Conservation (phyloP, 2,329 filamentous ascomycete species). For the Stagonosporopsis cucurbitacearum region DNA sequence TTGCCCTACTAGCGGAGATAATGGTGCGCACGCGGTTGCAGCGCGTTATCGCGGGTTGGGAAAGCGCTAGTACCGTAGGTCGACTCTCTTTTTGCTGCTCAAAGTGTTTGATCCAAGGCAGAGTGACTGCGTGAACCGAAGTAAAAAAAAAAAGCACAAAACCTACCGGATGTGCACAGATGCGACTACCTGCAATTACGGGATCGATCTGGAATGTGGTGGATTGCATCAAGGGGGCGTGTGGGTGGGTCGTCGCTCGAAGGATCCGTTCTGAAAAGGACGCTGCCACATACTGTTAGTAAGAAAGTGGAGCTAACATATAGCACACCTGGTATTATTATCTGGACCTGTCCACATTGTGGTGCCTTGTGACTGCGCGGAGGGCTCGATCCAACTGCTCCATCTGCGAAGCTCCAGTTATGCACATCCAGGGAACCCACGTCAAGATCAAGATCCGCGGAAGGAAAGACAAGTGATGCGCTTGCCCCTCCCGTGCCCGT, state of each 20-base stretch:
- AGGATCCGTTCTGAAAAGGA: constrained; percentile 10
- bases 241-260: constrained; percentile 3
- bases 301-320: constrained; percentile 13
- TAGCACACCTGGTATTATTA: constrained; percentile 8
- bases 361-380: background rate
- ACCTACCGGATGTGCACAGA: background rate
- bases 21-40: constrained; percentile 8
- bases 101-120: background rate
- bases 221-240: background rate
- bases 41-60: constrained; percentile 15
- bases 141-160: background rate
- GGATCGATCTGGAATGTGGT: background rate
- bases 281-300: constrained; percentile 13
- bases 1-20: background rate
- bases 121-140: background rate
- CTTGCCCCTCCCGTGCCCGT: background rate
- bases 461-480: background rate
- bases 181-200: background rate
- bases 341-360: background rate
- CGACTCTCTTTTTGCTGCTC: constrained; percentile 1
- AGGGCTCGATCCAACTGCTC: background rate
- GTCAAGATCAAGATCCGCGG: background rate
- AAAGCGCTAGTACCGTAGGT: constrained; percentile 5
- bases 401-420: background rate
- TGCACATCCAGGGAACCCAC: background rate